Conservation (phyloP, 495 filamentous ascomycete species). For the Alectoria sarmentosa region DNA sequence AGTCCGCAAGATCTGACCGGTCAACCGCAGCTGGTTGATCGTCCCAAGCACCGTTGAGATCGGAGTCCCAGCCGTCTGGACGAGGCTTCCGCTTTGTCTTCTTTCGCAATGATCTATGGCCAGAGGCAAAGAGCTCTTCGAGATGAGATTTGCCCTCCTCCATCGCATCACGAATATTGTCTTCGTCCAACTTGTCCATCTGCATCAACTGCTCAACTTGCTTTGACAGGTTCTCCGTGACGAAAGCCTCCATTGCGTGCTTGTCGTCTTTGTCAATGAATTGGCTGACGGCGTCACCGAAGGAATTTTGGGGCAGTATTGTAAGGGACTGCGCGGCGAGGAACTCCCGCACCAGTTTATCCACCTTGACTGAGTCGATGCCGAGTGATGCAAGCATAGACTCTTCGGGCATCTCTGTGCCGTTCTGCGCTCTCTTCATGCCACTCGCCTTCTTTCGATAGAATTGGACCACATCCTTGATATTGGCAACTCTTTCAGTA, state of each 20-base stretch:
- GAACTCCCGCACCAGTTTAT: constrained; percentile 78
- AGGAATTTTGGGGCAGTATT: constrained; percentile 82
- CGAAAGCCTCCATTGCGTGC: constrained; percentile 83
- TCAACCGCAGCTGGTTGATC: constrained; percentile 68
- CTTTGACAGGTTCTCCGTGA: constrained; percentile 66
- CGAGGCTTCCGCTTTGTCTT: constrained; percentile 57
- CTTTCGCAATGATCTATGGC: constrained; percentile 52
- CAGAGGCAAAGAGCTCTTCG: constrained; percentile 65
- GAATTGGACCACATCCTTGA: constrained; percentile 89
- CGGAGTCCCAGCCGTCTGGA: constrained; percentile 79
- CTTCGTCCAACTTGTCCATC: constrained; percentile 59
- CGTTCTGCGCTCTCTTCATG: constrained; percentile 36
- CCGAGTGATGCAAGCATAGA: constrained; percentile 51
- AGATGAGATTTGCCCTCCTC: constrained; percentile 59
- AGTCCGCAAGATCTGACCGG: constrained; percentile 46
- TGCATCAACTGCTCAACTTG: constrained; percentile 68
- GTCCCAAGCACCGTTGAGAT: constrained; percentile 78
- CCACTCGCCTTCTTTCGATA: constrained; percentile 69
- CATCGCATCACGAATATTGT: constrained; percentile 63
- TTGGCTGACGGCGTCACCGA: constrained; percentile 87
- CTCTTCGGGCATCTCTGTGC: constrained; percentile 49
- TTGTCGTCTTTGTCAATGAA: constrained; percentile 96
- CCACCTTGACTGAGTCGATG: constrained; percentile 76
- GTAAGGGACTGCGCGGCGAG: constrained; percentile 77
- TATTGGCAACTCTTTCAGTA: constrained; percentile 80